Percentiles rank a stretch among this genome's conserved stretches.
Evolutionary conservation across 768 basidiomycete species (phyloP).

Genomic region (Tylopilus vinaceipallidus): DNA sequence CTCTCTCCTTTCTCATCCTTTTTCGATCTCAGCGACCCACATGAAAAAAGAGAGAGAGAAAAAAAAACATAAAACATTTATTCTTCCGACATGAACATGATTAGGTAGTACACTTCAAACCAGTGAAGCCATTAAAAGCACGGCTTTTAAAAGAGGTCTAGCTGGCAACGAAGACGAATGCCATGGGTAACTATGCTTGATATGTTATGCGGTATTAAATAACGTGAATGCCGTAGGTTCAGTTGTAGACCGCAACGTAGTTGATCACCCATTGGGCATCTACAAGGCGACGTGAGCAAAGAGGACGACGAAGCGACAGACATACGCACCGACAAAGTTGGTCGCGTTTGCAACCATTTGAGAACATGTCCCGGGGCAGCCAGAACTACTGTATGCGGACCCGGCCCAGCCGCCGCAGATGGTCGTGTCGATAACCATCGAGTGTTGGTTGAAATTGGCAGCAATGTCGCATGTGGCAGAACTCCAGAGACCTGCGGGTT

Average conservation of each 20-base stretch:
- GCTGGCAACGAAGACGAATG: background rate
- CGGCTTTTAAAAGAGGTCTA: too few species aligned
- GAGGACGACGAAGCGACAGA: background rate
- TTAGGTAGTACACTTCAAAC: too few species aligned
- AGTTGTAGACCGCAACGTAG: conserved; percentile 53
- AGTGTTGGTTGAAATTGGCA: conserved; percentile 52
- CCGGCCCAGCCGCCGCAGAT: conserved; percentile 34
- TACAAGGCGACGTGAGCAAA: conserved; percentile 25
- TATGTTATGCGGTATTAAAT: background rate
- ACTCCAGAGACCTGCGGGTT: conserved; percentile 52
- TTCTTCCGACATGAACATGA: too few species aligned
- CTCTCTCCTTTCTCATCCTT: conserved; percentile 25
- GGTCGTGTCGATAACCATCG: conserved; percentile 41
- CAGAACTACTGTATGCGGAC: conserved; percentile 24
- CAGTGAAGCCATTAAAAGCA: too few species aligned
- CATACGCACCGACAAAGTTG: conserved; percentile 48
- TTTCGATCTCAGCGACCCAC: conserved; percentile 10
- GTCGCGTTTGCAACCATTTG: conserved; percentile 50
- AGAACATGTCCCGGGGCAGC: conserved; percentile 44
- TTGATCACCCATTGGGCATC: conserved; percentile 58
- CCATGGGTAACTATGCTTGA: background rate
- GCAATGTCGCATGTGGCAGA: conserved; percentile 47
- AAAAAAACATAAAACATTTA: background rate
- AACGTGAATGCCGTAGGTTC: background rate
- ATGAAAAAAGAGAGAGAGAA: too few species aligned